phyloP scores from a whole-genome alignment of 1,139 yeast species.

The Lodderomyces jiufengensis region DNA sequence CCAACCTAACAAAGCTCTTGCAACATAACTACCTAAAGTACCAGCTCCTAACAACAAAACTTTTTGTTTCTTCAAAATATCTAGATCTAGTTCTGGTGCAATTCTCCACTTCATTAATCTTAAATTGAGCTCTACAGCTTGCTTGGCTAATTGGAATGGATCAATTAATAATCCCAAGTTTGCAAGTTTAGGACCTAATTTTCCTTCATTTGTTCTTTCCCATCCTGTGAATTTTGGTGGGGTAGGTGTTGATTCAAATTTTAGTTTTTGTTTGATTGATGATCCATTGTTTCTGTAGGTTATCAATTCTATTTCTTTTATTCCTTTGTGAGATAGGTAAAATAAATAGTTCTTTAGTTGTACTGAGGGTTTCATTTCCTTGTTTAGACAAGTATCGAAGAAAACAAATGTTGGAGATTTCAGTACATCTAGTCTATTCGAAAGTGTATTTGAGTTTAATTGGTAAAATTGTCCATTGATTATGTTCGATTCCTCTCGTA shows the following conservation, averaged over 20 bases:
- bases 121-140: conserved; percentile 85
- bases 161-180: conserved; percentile 78
- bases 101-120: conserved; percentile 96
- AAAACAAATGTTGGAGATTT: conserved; percentile 41
- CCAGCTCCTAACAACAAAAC: conserved; percentile 92
- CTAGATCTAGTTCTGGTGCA: conserved; percentile 76
- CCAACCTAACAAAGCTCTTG: conserved; percentile 88
- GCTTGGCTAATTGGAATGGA: conserved; percentile 79
- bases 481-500: too few species aligned
- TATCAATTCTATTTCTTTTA: conserved; percentile 36
- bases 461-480: conserved; percentile 15
- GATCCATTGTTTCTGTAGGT: conserved; percentile 24
- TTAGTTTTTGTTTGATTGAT: conserved; percentile 23
- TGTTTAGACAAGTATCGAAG: conserved; percentile 55
- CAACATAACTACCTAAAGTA: conserved; percentile 88
- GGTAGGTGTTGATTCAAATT: conserved; percentile 8
- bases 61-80: conserved; percentile 52
- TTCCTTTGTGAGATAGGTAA: conserved; percentile 44
- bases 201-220: conserved; percentile 78
- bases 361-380: conserved; percentile 50
- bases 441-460: conserved; percentile 9
- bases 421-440: neutral
- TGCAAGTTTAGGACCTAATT: conserved; percentile 75
- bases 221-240: conserved; percentile 66
- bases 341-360: conserved; percentile 64